phyloP scores from a whole-genome alignment of 306 rosid genomes.

The Coriaria nepalensis region DNA sequence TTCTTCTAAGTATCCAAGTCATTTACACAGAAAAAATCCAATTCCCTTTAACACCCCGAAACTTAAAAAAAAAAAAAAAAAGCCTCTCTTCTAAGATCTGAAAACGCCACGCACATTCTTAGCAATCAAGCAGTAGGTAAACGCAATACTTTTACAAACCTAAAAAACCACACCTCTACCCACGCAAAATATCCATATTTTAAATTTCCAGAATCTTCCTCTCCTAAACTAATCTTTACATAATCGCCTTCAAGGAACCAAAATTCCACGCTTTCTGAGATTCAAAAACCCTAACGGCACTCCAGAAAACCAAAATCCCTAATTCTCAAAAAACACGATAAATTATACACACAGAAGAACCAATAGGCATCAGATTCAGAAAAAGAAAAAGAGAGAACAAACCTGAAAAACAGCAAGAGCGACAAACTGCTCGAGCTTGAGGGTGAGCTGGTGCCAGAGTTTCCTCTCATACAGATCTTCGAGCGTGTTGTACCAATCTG shows the following conservation, averaged over 20 bases:
- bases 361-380: conserved; percentile 2
- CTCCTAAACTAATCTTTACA: too few relatives aligned
- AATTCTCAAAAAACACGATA: not conserved
- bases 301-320: conserved; percentile 1
- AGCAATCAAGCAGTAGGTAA: too few relatives aligned
- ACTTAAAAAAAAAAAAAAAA: too few relatives aligned
- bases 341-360: not conserved
- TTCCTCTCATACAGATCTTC: conserved; percentile 98
- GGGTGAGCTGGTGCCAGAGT: conserved; percentile 99
- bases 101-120: too few relatives aligned
- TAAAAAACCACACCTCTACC: too few relatives aligned
- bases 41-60: too few relatives aligned
- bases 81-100: too few relatives aligned
- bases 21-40: too few relatives aligned
- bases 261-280: conserved; percentile 2
- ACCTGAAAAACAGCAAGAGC: conserved; percentile 94
- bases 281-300: conserved; percentile 42
- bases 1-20: too few relatives aligned
- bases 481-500: conserved; percentile 83
- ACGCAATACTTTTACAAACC: too few relatives aligned
- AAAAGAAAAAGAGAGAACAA: conserved; percentile 3
- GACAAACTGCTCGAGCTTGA: conserved; percentile 92
- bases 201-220: too few relatives aligned
- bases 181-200: too few relatives aligned
- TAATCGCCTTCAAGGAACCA: not conserved